Conservation (phyloP, 2,329 filamentous ascomycete genomes). For the Thelonectria blattea region DNA sequence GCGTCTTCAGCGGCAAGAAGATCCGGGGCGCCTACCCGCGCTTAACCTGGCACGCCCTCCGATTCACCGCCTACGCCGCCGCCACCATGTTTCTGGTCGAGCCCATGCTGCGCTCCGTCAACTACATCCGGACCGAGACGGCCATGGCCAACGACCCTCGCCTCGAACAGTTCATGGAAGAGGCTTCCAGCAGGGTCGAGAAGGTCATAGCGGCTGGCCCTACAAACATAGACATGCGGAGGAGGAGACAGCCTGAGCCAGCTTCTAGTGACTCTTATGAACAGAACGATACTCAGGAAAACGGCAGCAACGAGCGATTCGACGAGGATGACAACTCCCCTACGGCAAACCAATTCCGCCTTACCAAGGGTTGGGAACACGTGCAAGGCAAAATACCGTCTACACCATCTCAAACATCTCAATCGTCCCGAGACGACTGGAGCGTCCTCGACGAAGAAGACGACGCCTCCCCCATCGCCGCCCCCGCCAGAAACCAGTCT, state of each 20-base stretch:
- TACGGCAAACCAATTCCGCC: too few species aligned
- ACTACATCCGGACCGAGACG: slow-evolving; percentile 31
- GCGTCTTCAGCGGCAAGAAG: slow-evolving; percentile 37
- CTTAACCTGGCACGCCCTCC: slow-evolving; percentile 34
- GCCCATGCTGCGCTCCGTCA: slow-evolving; percentile 34
- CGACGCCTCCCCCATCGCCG: slow-evolving; percentile 53
- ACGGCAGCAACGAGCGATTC: slow-evolving; percentile 7
- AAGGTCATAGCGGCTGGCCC: slow-evolving; percentile 29
- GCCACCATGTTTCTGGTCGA: slow-evolving; percentile 38
- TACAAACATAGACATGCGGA: background rate
- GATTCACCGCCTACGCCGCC: slow-evolving; percentile 36
- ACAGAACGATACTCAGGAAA: slow-evolving; percentile 16
- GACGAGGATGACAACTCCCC: too few species aligned
- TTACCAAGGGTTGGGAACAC: slow-evolving; percentile 15
- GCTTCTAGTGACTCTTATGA: slow-evolving; percentile 11
- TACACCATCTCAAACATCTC: slow-evolving; percentile 16
- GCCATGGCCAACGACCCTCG: slow-evolving; percentile 33
- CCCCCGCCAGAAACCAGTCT: slow-evolving; percentile 36
- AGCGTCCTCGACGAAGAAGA: slow-evolving; percentile 42
- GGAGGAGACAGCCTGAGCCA: slow-evolving; percentile 10
- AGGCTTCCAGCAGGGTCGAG: slow-evolving; percentile 33
- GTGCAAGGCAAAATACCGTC: background rate
- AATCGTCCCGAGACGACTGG: slow-evolving; percentile 33
- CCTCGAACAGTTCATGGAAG: slow-evolving; percentile 33
- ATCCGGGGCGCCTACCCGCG: slow-evolving; percentile 35